Base-by-base conservation (phyloP, 805 yeast genomes). In the Myxozyma lipomycoides region DNA sequence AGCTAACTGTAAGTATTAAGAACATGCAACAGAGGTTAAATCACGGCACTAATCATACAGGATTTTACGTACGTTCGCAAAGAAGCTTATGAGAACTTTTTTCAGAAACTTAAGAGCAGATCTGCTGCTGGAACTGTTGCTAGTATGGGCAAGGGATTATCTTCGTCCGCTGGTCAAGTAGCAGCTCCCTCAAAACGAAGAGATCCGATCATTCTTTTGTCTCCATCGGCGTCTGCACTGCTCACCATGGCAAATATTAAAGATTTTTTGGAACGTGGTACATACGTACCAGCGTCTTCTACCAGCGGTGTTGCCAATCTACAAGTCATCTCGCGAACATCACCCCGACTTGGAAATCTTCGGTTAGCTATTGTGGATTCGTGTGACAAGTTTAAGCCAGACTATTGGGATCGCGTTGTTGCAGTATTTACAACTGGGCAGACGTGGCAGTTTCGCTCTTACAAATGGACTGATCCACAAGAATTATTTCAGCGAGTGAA, bases 361-460 rank as follows among this genome's bases (percentile, higher is more conserved):
- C 77, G 80, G 40, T 84, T 86, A 62, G 74, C 89, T 60, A 84
- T 93, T 48, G 97, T 90, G 28, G 95, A 87, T 65, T 85, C 86
- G 49, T 88, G 89, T 3, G 95, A 89, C 47, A 78, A 82, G 69
- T 85, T 85, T 70, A 91, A 90, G 66, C 95, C 96, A 2, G 98
- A 93, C 67, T 88, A 93, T 70, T 93, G 99, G 99, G 95, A 88
- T 64, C 78, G 98, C 52, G 97, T 93, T 1, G 86, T 91, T 43
- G 97, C 95, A 0, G 86, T 93, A 35, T 84, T 93, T 71, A 91
- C 96, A 17, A 91, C 97, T 9, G 99, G 99, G 10, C 98, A 93
- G 71, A 75, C 83, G 48, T 93, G 99, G 99, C 99, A 93, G 70
- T 87, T 93, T 70, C 80, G 86, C 64, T 79, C 82, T 62, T 93